phyloP scores from a whole-genome alignment of 2,329 filamentous ascomycete species.

The Colletotrichum costaricense region DNA sequence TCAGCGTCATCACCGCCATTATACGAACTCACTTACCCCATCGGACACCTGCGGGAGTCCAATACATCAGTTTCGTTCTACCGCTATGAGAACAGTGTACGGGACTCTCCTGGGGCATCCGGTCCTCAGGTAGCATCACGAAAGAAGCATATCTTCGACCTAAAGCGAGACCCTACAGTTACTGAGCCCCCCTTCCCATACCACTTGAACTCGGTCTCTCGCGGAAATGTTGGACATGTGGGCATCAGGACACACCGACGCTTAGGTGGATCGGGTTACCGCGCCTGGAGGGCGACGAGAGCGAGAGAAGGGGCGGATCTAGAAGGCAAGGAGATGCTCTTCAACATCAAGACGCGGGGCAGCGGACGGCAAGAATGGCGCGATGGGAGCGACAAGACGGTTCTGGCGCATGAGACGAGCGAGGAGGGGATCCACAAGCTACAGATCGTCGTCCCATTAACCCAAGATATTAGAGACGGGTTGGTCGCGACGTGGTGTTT shows the following conservation, averaged over 20 bases:
- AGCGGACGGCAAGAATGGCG: constrained; percentile 46
- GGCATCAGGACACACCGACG: constrained; percentile 44
- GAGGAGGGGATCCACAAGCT: constrained; percentile 43
- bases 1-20: constrained; percentile 42
- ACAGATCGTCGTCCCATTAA: constrained; percentile 45
- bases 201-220: constrained; percentile 46
- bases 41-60: constrained; percentile 46
- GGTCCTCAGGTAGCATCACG: constrained; percentile 41
- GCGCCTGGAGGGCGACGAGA: constrained; percentile 35
- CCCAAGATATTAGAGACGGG: constrained; percentile 42
- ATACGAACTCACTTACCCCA: constrained; percentile 50
- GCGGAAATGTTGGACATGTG: constrained; percentile 43
- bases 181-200: constrained; percentile 45
- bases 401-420: constrained; percentile 47
- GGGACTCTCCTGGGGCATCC: constrained; percentile 6
- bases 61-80: constrained; percentile 45
- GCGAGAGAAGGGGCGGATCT: constrained; percentile 33
- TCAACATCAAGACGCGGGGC: constrained; percentile 40
- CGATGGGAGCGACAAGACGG: constrained; percentile 37
- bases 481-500: constrained; percentile 49
- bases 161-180: constrained; percentile 44
- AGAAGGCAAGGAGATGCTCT: constrained; percentile 39
- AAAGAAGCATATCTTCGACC: constrained; percentile 48
- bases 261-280: constrained; percentile 40
- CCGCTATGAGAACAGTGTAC: constrained; percentile 44